Conservation (phyloP, 192 early-diverging fungal species). For the Lobosporangium transversale region DNA sequence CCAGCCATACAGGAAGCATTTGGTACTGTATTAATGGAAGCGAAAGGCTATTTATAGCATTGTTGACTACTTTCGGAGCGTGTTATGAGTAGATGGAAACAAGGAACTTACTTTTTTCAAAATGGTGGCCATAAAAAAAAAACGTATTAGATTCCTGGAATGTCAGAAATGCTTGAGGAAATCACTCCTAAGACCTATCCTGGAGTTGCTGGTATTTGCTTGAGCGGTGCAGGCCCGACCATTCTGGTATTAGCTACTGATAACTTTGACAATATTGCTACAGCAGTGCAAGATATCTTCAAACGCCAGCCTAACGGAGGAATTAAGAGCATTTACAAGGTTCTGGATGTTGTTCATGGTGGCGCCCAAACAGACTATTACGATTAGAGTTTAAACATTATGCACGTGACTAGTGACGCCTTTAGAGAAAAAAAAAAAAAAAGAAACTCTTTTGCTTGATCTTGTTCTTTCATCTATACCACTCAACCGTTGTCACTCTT, state of each 20-base stretch:
- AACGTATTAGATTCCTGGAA: constrained; percentile 88
- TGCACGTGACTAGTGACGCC: constrained; percentile 6
- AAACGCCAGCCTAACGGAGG: constrained; percentile 57
- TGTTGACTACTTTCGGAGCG: too few relatives aligned
- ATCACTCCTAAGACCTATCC: constrained; percentile 78
- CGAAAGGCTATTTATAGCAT: not conserved
- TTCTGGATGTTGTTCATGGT: constrained; percentile 70
- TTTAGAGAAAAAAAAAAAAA: constrained; percentile 5
- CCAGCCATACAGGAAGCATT: constrained; percentile 92
- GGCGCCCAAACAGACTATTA: constrained; percentile 58
- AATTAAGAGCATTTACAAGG: constrained; percentile 65
- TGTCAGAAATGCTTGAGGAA: constrained; percentile 83
- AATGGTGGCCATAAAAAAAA: too few relatives aligned
- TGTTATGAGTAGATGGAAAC: too few relatives aligned
- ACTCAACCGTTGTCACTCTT: constrained; percentile 4
- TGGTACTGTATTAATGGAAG: constrained; percentile 63
- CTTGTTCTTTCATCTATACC: constrained; percentile 12
- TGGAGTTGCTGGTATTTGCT: constrained; percentile 91
- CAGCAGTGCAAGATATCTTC: constrained; percentile 71
- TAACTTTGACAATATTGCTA: constrained; percentile 89
- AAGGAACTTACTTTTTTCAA: too few relatives aligned
- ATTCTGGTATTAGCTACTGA: constrained; percentile 88
- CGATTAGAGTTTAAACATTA: constrained; percentile 12
- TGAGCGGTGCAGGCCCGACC: constrained; percentile 97
- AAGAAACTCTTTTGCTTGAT: not conserved